Evolutionary conservation across 1,139 yeast genomes (phyloP), one percentile per base, ranked within the genome.

Genomic region (Chernovozyma sophiae-reginae): DNA sequence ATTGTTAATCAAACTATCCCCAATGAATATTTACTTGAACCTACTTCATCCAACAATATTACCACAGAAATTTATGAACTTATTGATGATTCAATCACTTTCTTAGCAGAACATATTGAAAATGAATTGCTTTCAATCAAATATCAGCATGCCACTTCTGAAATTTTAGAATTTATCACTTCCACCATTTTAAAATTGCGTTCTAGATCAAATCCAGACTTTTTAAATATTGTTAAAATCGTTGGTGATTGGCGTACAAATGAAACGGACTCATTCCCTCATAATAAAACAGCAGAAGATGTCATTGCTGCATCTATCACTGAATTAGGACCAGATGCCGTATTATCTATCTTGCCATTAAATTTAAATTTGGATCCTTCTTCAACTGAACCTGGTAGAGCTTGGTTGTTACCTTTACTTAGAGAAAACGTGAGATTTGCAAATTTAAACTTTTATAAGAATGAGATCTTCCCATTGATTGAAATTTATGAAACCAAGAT

Each of bases 341-440:
- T 92, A 3, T 65, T 92, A 42, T 62, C 77, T 35, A 67, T 76
- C 7, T 70, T 92, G 31, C 98, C 98, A 8, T 70, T 92, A 54
- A 87, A 90, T 53, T 70, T 92, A 51, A 63, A 65, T 15, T 51
- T 56, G 32, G 25, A 25, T 17, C 20, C 34, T n/a, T 17, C 29
- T 10, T 16, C 26, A 12, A 61, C 61, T 30, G 62, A 67, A 33
- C 75, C 84, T 17, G 96, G 96, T 34, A 78, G 97, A 58, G 97
- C 97, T 34, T 92, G 97, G 97, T 56, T 92, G 49, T 72, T 92
- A 44, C 98, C 98, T n/a, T 58, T 94, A 26, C 74, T 92, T 43
- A 82, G 97, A 62, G 97, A 90, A 50, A 80, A 86, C 52, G 85
- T 87, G 22, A 75, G 81, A 48, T 75, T 78, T 53, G 83, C 97